Conservation (phyloP, 139 green algal genomes). For the Picochlorum sp. region DNA sequence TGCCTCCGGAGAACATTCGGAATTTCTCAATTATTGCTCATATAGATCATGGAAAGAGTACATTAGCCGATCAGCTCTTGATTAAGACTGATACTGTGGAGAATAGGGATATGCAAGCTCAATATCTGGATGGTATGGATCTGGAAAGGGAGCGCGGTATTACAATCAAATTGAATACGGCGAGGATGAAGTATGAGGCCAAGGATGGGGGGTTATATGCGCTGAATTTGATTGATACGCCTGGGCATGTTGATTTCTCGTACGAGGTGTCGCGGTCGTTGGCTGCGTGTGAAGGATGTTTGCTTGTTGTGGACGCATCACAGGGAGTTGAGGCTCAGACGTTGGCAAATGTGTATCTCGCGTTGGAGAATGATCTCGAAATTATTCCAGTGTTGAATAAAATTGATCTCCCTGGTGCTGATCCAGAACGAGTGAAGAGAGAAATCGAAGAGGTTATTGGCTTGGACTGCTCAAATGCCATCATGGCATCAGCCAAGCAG, state of each 20-base stretch:
- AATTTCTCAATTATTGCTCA: slow-evolving; percentile 86
- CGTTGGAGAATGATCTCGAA: slow-evolving; percentile 94
- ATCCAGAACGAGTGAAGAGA: slow-evolving; percentile 76
- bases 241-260: slow-evolving; percentile 83
- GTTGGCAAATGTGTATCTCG: slow-evolving; percentile 96
- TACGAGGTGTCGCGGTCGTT: slow-evolving; percentile 88
- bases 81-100: slow-evolving; percentile 76
- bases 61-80: slow-evolving; percentile 68
- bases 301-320: slow-evolving; percentile 93
- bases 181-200: slow-evolving; percentile 82
- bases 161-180: slow-evolving; percentile 93
- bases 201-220: slow-evolving; percentile 51
- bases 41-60: slow-evolving; percentile 84
- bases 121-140: slow-evolving; percentile 90
- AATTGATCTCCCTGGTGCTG: slow-evolving; percentile 92
- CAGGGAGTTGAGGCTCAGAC: slow-evolving; percentile 98
- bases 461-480: slow-evolving; percentile 75
- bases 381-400: slow-evolving; percentile 97
- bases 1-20: slow-evolving; percentile 43
- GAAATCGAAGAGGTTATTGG: slow-evolving; percentile 97
- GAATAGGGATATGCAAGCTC: slow-evolving; percentile 72
- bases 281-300: slow-evolving; percentile 89
- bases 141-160: slow-evolving; percentile 76
- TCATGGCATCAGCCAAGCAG: slow-evolving; percentile 64
- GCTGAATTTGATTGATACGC: slow-evolving; percentile 88